These are phyloP conservation scores for Neurospora crassa DNA, from an alignment of 2,329 filamentous ascomycete genomes.

Conservation along the genomic window DNA sequence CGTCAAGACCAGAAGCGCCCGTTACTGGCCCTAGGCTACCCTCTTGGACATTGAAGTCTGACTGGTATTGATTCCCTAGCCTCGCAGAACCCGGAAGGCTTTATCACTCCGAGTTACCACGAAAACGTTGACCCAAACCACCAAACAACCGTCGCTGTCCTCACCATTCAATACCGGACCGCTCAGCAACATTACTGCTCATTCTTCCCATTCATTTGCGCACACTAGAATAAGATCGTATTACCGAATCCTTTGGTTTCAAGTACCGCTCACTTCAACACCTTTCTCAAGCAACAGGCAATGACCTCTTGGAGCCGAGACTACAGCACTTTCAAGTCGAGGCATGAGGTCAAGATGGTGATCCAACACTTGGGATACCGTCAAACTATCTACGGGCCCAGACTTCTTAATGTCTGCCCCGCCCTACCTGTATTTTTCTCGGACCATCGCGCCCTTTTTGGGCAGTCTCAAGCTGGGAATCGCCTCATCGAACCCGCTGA, in stretches of 20 bases:
- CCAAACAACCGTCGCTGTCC: not conserved
- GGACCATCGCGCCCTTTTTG: not conserved
- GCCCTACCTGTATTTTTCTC: not conserved
- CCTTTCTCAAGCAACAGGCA: not conserved
- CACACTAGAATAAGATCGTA: not conserved
- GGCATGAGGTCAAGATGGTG: not conserved
- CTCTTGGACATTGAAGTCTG: not conserved
- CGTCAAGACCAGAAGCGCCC: not conserved
- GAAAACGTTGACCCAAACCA: not conserved
- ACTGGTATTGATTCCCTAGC: not conserved
- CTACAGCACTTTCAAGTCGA: not conserved
- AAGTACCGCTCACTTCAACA: not conserved
- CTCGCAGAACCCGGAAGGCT: not conserved
- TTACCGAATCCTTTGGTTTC: not conserved
- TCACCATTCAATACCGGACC: not conserved
- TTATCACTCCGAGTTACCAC: not conserved
- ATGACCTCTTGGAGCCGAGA: not conserved
- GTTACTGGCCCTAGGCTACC: not conserved
- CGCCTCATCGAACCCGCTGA: not conserved
- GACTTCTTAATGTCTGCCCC: not conserved
- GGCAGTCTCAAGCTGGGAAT: not conserved
- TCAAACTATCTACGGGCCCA: not conserved
- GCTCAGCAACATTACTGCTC: not conserved
- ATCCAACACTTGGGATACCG: not conserved
- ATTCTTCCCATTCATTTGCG: not conserved